Conservation (phyloP, 1,284 basidiomycete genomes). For the Microbotryum saponariae region DNA sequence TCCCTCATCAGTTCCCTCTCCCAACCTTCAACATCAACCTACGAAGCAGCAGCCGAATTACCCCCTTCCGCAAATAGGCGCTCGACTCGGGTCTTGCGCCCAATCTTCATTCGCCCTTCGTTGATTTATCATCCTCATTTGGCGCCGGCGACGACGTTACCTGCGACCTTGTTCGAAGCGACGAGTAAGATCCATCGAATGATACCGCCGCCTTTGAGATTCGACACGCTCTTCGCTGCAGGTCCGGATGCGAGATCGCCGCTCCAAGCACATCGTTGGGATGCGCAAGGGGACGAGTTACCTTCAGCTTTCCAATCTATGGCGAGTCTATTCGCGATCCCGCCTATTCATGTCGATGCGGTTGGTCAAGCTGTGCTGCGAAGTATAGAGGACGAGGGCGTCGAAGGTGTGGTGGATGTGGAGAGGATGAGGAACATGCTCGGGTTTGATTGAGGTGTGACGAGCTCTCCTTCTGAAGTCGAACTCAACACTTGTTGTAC, state of each 20-base stretch:
- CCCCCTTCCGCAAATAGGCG: too few relatives aligned
- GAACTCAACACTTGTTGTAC: not conserved
- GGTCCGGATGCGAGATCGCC: not conserved
- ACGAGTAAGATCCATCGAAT: constrained; percentile 61
- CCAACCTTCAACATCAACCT: not conserved
- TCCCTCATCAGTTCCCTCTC: constrained; percentile 47
- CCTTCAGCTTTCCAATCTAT: constrained; percentile 52
- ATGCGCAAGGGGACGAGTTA: not conserved
- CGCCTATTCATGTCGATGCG: constrained; percentile 91
- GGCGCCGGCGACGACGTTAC: constrained; percentile 75
- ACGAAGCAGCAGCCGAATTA: too few relatives aligned
- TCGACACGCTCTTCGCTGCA: not conserved
- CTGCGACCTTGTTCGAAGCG: constrained; percentile 75
- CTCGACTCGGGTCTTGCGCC: constrained; percentile 44
- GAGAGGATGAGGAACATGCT: constrained; percentile 64
- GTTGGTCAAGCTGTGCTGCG: constrained; percentile 74
- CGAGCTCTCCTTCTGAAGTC: not conserved
- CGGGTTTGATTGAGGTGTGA: constrained; percentile 48
- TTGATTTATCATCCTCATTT: constrained; percentile 92
- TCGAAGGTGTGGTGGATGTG: constrained; percentile 67
- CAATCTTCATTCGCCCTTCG: constrained; percentile 58
- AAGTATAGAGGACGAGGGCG: constrained; percentile 45
- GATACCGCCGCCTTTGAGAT: constrained; percentile 21
- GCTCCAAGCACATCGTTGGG: too few relatives aligned
- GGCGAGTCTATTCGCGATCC: constrained; percentile 66